Evolutionary conservation across 2,329 filamentous ascomycete species (phyloP), one percentile per base, ranked within the genome.

Genomic region (Pseudonectria foliicola): DNA sequence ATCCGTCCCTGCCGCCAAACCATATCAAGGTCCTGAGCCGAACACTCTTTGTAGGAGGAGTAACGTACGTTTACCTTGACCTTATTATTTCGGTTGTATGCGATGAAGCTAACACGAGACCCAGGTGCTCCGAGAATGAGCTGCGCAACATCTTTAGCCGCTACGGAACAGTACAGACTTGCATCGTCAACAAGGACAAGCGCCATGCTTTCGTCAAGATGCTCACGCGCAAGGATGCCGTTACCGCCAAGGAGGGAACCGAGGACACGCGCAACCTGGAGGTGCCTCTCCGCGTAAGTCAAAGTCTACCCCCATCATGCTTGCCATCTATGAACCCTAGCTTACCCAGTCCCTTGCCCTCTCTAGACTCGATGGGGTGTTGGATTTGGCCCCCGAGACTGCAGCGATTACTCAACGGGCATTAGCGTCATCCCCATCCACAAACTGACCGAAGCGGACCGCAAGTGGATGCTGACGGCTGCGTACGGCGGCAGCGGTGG

Each of bases 131-230:
- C 6, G 90, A 98, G 61, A 68, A 73, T 38, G 88, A 96, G 57
- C 72, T 98, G 34, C 80, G 88, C 34, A 67, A 67, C 33, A 79
- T 94, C 29, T 98, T 98, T 60, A 71, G 69, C 53, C 79, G 79
- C 29, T 95, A 81, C 55, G 92, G 92, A 39, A 71, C 80, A 34
- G 92, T 98, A 4, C 92, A 98, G 62, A 95, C 90, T 2, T 96
- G 90, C 63, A 98, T 98, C 46, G 89, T 95, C 48, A 96, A 98
- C 66, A 84, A 87, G 54, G 92, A 98, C 55, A 98, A 96, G 66
- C 85, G 92, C 13, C 92, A 98, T 61, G 92, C 92, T 6, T 98
- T 98, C 59, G 90, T 98, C 54, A 98, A 98, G 66, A 98, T 98
- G 92, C 76, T 92, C 48, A 92, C 78, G 44, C 86, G 93, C 25